Evolutionary conservation across 176 grass and related monocot species (phyloP).

Genomic region (Triticum urartu): DNA sequence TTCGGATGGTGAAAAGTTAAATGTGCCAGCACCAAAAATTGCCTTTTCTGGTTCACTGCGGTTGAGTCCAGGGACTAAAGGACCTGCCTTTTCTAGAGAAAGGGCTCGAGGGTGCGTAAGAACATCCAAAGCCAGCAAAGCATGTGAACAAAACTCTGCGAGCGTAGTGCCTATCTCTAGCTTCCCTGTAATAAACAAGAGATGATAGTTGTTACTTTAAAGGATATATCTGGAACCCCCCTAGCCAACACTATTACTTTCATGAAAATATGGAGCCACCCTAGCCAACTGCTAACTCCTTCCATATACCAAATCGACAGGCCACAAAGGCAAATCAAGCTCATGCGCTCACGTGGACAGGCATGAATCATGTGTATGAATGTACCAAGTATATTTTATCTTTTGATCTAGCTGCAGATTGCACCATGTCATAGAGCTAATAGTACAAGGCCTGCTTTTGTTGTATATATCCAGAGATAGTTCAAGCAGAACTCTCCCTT

Average conservation of each 20-base stretch:
- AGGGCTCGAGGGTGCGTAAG: constrained; percentile 80
- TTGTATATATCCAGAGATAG: neutral
- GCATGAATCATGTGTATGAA: neutral
- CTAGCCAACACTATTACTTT: neutral
- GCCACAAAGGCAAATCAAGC: neutral
- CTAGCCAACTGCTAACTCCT: neutral
- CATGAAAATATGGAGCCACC: neutral
- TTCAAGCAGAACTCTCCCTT: neutral
- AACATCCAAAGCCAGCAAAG: constrained; percentile 75
- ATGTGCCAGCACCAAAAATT: constrained; percentile 21
- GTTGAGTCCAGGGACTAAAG: constrained; percentile 28
- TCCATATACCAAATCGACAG: neutral
- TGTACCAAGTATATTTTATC: neutral
- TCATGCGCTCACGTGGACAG: neutral
- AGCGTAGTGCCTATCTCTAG: constrained; percentile 60
- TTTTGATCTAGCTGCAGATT: constrained; percentile 8
- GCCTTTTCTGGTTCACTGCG: constrained; percentile 5
- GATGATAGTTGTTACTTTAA: constrained; percentile 3
- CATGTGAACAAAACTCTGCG: constrained; percentile 59
- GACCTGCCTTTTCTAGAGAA: constrained; percentile 40
- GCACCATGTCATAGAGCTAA: constrained; percentile 17
- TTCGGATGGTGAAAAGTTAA: constrained; percentile 16
- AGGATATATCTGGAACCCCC: neutral
- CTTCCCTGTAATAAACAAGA: constrained; percentile 68
- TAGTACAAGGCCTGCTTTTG: neutral